Evolutionary conservation across 2,329 filamentous ascomycete genomes (phyloP).

Genomic region (Cladosporium halotolerans): DNA sequence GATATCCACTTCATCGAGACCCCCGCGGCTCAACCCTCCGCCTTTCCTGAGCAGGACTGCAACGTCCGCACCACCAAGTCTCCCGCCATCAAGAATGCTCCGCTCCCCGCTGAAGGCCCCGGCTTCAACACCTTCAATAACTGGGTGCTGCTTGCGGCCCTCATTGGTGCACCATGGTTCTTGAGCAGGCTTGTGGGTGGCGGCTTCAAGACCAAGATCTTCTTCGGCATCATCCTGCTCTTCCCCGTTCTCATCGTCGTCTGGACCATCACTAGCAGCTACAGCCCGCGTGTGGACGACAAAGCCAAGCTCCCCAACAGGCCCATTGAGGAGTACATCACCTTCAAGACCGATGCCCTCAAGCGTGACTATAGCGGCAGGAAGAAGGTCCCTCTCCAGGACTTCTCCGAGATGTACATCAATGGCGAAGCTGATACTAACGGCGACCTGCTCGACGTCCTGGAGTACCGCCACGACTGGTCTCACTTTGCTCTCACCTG

Average conservation of each 20-base stretch:
- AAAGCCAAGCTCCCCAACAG: slow-evolving; percentile 82
- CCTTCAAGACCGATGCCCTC: slow-evolving; percentile 61
- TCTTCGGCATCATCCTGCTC: slow-evolving; percentile 73
- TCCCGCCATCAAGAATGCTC: slow-evolving; percentile 41
- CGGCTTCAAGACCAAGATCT: slow-evolving; percentile 78
- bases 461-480: slow-evolving; percentile 97
- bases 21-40: not conserved
- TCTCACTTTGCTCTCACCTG: slow-evolving; percentile 87
- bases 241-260: slow-evolving; percentile 74
- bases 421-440: slow-evolving; percentile 93
- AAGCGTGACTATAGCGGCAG: slow-evolving; percentile 64
- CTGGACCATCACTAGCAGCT: slow-evolving; percentile 73
- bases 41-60: slow-evolving; percentile 2
- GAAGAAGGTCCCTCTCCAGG: slow-evolving; percentile 82
- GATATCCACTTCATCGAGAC: slow-evolving; percentile 10
- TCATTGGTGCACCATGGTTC: slow-evolving; percentile 69
- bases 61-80: slow-evolving; percentile 4
- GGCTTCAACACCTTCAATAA: slow-evolving; percentile 72
- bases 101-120: slow-evolving; percentile 81
- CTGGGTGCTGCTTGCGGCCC: slow-evolving; percentile 61
- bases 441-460: slow-evolving; percentile 77
- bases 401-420: slow-evolving; percentile 98
- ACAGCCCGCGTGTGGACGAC: slow-evolving; percentile 85
- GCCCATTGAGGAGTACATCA: slow-evolving; percentile 84
- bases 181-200: slow-evolving; percentile 77